A percentile compares a stretch with the other conserved stretches of the same genome.
phyloP scores from a whole-genome alignment of 1,284 basidiomycete genomes.

The Trichosporon sp. region DNA sequence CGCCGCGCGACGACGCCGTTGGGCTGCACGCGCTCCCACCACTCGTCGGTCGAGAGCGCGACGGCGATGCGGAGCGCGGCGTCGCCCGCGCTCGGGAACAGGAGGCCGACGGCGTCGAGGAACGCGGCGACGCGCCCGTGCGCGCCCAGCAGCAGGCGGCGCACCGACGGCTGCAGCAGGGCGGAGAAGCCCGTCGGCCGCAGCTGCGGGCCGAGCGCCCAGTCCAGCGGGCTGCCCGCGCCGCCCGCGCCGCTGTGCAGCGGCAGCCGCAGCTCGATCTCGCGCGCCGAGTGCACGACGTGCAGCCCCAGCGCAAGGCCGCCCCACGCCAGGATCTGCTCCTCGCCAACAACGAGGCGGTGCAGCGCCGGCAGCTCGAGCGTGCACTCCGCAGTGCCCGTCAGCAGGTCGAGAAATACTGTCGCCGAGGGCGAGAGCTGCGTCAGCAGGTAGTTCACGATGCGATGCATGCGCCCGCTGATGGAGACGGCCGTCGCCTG shows the following conservation, averaged over 20 bases:
- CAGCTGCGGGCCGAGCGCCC: background rate
- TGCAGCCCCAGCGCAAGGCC: background rate
- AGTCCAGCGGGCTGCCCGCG: no score
- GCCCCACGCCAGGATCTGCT: background rate
- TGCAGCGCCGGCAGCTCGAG: background rate
- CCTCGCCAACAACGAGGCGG: background rate
- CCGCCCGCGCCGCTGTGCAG: background rate
- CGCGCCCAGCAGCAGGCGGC: background rate
- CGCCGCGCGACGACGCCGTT: background rate
- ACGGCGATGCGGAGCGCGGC: background rate
- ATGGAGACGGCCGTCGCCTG: background rate
- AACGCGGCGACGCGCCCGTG: background rate
- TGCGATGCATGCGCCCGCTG: background rate
- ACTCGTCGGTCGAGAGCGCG: background rate
- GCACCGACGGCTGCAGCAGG: background rate
- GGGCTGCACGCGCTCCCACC: background rate
- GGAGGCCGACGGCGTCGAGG: background rate
- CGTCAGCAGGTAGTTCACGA: background rate
- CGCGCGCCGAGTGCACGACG: background rate
- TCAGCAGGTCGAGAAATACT: background rate
- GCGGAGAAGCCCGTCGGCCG: background rate
- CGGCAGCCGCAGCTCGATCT: background rate
- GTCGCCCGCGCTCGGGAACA: background rate
- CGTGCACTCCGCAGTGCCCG: background rate
- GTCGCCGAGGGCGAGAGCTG: background rate